phyloP scores from a whole-genome alignment of 257 asterid genomes.

The Solanum virginianum region DNA sequence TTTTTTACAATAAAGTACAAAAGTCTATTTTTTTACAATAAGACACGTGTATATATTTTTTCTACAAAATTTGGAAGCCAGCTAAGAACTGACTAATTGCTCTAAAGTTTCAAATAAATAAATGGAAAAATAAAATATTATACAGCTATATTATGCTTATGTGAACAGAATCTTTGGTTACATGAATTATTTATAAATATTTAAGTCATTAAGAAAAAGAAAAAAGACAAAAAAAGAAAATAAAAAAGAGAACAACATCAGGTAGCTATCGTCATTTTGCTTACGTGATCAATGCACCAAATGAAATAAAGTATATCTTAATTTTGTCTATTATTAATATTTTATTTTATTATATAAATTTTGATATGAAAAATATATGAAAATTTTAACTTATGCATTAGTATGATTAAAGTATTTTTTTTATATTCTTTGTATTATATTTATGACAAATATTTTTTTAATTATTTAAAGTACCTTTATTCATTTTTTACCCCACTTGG shows the following conservation, averaged over 20 bases:
- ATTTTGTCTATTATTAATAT: no score
- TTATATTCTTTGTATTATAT: no score
- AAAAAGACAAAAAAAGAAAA: background rate
- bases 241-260: accelerated
- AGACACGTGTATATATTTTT: background rate
- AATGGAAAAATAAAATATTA: background rate
- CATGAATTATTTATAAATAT: background rate
- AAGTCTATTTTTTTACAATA: no score
- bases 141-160: background rate
- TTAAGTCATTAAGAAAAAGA: background rate
- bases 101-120: background rate
- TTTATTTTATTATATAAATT: no score
- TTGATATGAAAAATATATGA: no score
- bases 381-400: no score
- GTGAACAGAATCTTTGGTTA: background rate
- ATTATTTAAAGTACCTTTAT: no score
- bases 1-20: no score
- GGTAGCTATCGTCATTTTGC: background rate
- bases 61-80: background rate
- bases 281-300: background rate
- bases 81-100: background rate
- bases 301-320: background rate
- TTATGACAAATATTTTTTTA: no score
- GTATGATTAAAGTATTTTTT: no score
- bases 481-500: background rate